phyloP scores from a whole-genome alignment of 129 eudicot genomes.

The Saussurea involucrata region DNA sequence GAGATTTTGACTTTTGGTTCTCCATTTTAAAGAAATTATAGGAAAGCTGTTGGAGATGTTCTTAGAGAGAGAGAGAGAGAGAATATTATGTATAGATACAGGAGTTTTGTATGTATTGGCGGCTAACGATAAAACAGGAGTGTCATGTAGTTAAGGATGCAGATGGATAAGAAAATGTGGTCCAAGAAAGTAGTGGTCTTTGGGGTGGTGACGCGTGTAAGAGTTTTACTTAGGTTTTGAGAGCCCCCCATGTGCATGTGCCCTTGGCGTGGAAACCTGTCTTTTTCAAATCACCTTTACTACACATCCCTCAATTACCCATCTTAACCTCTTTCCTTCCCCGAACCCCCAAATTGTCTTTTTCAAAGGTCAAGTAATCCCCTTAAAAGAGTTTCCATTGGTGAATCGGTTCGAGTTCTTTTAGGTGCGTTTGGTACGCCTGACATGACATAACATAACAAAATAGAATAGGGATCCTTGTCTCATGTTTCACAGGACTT shows the following conservation, averaged over 20 bases:
- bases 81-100: conserved; percentile 9
- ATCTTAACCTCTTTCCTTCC: neutral
- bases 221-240: conserved; percentile 9
- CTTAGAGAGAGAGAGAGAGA: neutral
- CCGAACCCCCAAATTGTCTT: too few species aligned
- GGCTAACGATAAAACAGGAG: conserved; percentile 22
- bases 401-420: too few species aligned
- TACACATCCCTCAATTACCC: conserved; percentile 7
- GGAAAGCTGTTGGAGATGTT: too few species aligned
- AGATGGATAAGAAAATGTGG: conserved; percentile 37
- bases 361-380: too few species aligned
- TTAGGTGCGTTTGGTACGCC: too few species aligned
- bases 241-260: conserved; percentile 49
- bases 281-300: conserved; percentile 19
- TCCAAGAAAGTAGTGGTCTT: conserved; percentile 25
- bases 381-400: too few species aligned
- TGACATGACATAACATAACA: too few species aligned
- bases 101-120: conserved; percentile 21
- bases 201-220: conserved; percentile 44
- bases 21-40: too few species aligned
- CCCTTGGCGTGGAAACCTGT: conserved; percentile 19
- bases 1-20: too few species aligned
- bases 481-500: too few species aligned
- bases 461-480: too few species aligned
- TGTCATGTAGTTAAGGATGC: conserved; percentile 24